Base-by-base conservation (phyloP, 2,329 filamentous ascomycete genomes). In the Microsporum canis region DNA sequence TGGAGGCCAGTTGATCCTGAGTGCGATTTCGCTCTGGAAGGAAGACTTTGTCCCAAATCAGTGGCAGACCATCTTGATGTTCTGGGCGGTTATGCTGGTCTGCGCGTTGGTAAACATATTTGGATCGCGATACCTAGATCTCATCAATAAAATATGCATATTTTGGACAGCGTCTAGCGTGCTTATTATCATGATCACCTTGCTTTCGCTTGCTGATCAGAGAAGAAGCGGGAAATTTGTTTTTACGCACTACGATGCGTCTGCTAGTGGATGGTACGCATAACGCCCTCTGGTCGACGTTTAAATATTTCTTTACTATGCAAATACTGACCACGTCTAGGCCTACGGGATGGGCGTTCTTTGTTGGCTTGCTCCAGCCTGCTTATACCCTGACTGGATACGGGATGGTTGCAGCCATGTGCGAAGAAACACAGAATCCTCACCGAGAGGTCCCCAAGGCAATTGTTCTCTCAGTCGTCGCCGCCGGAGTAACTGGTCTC, bases 81-180 rank as follows among this genome's bases (percentile, higher is more conserved):
- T 88, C 71, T 88, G 86, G 86, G 85, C 82, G 0, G 83, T 88
- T 23, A 87, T 87, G 81, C 65, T 84, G 5, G 70, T 88, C 31
- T 86, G 83, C 68, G 84, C 84, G 66, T 64, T 78, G 6, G 78
- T 88, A 57, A 89, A 88, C 69, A 79, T 85, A 27, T 88, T 88
- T 67, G 80, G 78, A 0, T 78, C 83, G 3, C 81, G 78, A 59
- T 82, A 82, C 65, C 73, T 89, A 57, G 85, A 88, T 68, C 66
- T 87, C 59, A 85, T 89, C 69, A 88, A 88, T 70, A 88, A 87
- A 67, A 72, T 88, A 55, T 88, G 86, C 70, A 88, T 88, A 60
- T 87, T 83, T 70, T 89, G 86, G 86, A 89, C 86, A 0, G 81
- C 76, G 0, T 79, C 79, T 0, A 84, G 82, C 47, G 84, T 88